These are phyloP conservation scores for Microstroma glucosiphilum DNA, from an alignment of 1,284 basidiomycete genomes.

Conservation along the genomic window DNA sequence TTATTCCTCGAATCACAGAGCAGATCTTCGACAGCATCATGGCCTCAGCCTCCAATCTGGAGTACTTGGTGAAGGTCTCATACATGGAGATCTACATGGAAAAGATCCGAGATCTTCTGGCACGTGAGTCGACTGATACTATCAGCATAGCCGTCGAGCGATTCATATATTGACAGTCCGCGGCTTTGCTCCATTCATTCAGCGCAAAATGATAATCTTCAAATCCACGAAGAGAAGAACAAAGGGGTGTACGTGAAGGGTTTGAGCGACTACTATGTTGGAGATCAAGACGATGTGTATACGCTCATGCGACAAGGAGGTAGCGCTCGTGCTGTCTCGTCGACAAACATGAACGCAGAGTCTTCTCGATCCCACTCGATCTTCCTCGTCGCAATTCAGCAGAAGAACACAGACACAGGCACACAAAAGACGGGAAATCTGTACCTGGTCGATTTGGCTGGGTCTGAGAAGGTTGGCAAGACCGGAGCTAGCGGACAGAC, in stretches of 20 bases:
- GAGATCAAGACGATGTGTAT: constrained; percentile 71
- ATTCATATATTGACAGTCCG: background rate
- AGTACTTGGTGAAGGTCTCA: constrained; percentile 98
- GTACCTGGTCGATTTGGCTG: constrained; percentile 95
- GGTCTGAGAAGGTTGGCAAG: constrained; percentile 98
- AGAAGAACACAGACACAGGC: constrained; percentile 90
- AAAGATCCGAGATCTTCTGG: constrained; percentile 86
- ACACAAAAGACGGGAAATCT: constrained; percentile 93
- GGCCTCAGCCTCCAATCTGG: constrained; percentile 85
- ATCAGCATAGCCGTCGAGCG: background rate
- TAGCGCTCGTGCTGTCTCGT: constrained; percentile 80
- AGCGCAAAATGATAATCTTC: constrained; percentile 98
- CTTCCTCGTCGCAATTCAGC: constrained; percentile 94
- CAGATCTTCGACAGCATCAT: constrained; percentile 98
- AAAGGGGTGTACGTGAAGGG: constrained; percentile 98
- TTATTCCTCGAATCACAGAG: constrained; percentile 96
- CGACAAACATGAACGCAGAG: constrained; percentile 99
- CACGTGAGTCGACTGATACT: constrained; percentile 63
- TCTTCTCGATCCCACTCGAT: constrained; percentile 98
- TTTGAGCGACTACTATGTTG: constrained; percentile 95
- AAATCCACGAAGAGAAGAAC: constrained; percentile 96
- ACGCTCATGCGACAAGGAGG: constrained; percentile 98
- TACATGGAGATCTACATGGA: constrained; percentile 99
- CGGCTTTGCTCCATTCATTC: constrained; percentile 6
- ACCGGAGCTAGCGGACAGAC: constrained; percentile 98